These are phyloP conservation scores for Aspergillus clavatus DNA, from an alignment of 2,329 filamentous ascomycete species.

Conservation along the genomic window DNA sequence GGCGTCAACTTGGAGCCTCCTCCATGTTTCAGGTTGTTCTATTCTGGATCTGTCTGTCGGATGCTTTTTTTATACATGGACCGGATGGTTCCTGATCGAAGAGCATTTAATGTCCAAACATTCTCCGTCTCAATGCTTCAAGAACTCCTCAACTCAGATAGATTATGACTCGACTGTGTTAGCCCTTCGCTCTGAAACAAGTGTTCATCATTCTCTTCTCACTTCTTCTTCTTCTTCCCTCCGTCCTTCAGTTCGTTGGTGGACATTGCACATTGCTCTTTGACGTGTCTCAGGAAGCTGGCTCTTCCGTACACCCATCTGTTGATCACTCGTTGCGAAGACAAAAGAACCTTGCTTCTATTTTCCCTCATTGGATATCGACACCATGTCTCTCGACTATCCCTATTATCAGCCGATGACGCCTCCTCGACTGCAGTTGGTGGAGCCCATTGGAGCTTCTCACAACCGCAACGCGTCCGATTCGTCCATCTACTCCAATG, in stretches of 20 bases:
- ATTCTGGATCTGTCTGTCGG: constrained; percentile 24
- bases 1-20: constrained; percentile 32
- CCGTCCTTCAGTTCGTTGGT: constrained; percentile 8
- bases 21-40: constrained; percentile 39
- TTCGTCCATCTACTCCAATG: constrained; percentile 60
- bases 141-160: constrained; percentile 11
- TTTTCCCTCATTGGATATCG: background rate
- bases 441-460: constrained; percentile 27
- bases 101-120: constrained; percentile 40
- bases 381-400: constrained; percentile 40
- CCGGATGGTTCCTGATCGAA: constrained; percentile 13
- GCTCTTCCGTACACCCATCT: constrained; percentile 15
- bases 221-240: constrained; percentile 15
- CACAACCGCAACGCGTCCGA: constrained; percentile 63
- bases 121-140: constrained; percentile 24
- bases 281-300: constrained; percentile 21
- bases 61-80: constrained; percentile 25
- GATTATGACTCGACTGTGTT: constrained; percentile 20
- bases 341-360: background rate
- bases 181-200: constrained; percentile 14
- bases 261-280: constrained; percentile 11
- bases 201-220: constrained; percentile 15
- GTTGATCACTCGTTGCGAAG: constrained; percentile 1
- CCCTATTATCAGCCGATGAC: constrained; percentile 43
- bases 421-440: constrained; percentile 36